Conservation (phyloP, 2,329 filamentous ascomycete genomes). For the Stachybotrys chlorohalonatus region DNA sequence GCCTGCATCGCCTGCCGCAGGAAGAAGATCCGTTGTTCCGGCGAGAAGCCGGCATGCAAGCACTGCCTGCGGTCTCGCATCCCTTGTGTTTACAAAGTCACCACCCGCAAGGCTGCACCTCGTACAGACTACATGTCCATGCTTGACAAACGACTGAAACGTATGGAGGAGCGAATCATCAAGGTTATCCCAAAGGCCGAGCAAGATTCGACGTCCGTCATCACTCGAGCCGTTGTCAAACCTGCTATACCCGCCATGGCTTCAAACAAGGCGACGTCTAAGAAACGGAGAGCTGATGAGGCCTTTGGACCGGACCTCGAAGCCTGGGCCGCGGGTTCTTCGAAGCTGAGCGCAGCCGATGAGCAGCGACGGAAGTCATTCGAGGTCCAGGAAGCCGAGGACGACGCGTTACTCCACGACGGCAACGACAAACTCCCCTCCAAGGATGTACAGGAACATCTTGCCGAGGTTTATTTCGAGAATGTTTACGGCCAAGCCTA, state of each 20-base stretch:
- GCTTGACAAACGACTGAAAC: conserved; percentile 88
- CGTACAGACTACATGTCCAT: conserved; percentile 98
- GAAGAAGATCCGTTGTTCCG: conserved; percentile 97
- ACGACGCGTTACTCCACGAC: conserved; percentile 69
- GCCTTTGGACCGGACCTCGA: conserved; percentile 78
- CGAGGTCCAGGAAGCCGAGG: conserved; percentile 57
- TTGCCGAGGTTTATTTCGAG: conserved; percentile 93
- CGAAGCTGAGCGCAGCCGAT: conserved; percentile 41
- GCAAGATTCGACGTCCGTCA: conserved; percentile 53
- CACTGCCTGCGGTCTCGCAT: conserved; percentile 89
- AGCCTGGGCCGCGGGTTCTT: conserved; percentile 61
- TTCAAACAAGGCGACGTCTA: conserved; percentile 40
- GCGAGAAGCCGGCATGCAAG: conserved; percentile 95
- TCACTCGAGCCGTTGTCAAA: conserved; percentile 77
- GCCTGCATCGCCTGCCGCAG: conserved; percentile 92
- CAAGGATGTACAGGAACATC: conserved; percentile 83
- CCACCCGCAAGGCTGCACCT: conserved; percentile 84
- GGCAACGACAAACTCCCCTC: conserved; percentile 75
- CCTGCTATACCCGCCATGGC: conserved; percentile 56
- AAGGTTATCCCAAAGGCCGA: conserved; percentile 88
- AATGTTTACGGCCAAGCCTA: conserved; percentile 94
- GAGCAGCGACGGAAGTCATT: conserved; percentile 35
- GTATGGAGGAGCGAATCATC: conserved; percentile 97
- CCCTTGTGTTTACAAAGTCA: conserved; percentile 96
- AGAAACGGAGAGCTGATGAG: conserved; percentile 78